These are phyloP conservation scores for Paxillus ammoniavirescens DNA, from an alignment of 768 basidiomycete genomes.

Conservation along the genomic window DNA sequence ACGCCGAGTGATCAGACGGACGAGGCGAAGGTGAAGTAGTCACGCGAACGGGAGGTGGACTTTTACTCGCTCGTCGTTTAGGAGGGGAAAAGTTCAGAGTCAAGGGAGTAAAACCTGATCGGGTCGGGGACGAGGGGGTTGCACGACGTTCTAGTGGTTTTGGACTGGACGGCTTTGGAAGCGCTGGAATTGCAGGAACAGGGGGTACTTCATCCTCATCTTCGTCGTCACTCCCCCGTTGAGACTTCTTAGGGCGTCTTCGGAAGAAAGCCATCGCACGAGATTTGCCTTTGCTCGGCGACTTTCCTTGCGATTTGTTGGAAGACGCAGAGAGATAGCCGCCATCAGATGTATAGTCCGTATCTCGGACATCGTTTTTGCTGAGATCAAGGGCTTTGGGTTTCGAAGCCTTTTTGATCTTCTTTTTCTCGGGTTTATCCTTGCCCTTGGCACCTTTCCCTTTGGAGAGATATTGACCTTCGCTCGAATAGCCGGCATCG, in stretches of 20 bases:
- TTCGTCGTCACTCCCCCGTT: slow-evolving; percentile 28
- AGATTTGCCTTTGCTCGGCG: slow-evolving; percentile 26
- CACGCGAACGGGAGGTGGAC: slow-evolving; percentile 23
- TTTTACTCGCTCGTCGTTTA: slow-evolving; percentile 23
- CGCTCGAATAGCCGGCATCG: slow-evolving; percentile 28
- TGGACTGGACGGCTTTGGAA: slow-evolving; percentile 29
- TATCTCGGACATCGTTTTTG: slow-evolving; percentile 20
- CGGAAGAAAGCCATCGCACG: slow-evolving; percentile 35
- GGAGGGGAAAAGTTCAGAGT: slow-evolving; percentile 19
- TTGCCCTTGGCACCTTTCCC: slow-evolving; percentile 16
- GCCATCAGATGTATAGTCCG: slow-evolving; percentile 26
- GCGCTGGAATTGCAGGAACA: slow-evolving; percentile 29
- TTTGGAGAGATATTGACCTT: slow-evolving; percentile 32
- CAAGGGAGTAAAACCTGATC: slow-evolving; percentile 28
- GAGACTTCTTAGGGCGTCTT: slow-evolving; percentile 27
- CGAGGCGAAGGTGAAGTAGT: slow-evolving; percentile 7
- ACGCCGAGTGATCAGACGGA: slow-evolving; percentile 7
- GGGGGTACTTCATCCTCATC: slow-evolving; percentile 29
- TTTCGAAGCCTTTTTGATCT: slow-evolving; percentile 17
- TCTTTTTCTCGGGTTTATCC: slow-evolving; percentile 20
- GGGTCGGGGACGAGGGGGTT: slow-evolving; percentile 25
- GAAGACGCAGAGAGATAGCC: slow-evolving; percentile 35
- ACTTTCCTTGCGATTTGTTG: slow-evolving; percentile 30
- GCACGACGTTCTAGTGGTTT: slow-evolving; percentile 25
- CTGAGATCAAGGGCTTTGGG: slow-evolving; percentile 13